Evolutionary conservation across 1,139 yeast genomes (phyloP).

Genomic region (Kodamaea suecica): DNA sequence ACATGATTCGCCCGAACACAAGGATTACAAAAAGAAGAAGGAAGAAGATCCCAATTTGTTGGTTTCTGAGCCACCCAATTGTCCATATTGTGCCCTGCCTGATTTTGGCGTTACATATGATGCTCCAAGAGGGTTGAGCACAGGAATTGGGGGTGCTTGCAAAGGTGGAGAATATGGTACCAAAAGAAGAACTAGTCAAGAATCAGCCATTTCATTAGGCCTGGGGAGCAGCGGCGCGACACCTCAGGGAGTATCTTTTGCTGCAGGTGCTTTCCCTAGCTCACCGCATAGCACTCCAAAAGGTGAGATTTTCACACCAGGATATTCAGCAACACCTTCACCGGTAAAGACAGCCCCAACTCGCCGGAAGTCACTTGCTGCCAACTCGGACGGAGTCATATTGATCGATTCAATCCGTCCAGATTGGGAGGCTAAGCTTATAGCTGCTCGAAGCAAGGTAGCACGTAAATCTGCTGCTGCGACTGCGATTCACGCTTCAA

Average conservation of each 20-base stretch:
- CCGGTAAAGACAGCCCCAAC: constrained; percentile 3
- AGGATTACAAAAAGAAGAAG: constrained; percentile 14
- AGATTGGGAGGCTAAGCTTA: constrained; percentile 80
- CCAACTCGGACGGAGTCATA: constrained; percentile 62
- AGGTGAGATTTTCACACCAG: constrained; percentile 4
- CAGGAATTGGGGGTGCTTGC: constrained; percentile 50
- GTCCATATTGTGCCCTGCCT: constrained; percentile 91
- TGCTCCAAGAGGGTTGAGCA: constrained; percentile 53
- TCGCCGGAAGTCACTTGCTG: constrained; percentile 50
- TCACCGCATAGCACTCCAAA: constrained; percentile 2
- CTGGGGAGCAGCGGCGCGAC: neutral
- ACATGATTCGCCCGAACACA: constrained; percentile 52
- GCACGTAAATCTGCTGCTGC: constrained; percentile 93
- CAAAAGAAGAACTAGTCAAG: neutral
- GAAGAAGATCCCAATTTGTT: constrained; percentile 54
- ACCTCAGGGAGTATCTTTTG: neutral
- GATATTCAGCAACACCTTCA: too few species aligned
- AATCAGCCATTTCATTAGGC: constrained; percentile 11
- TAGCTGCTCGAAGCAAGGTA: constrained; percentile 67
- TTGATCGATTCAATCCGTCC: constrained; percentile 84
- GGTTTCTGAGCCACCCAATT: constrained; percentile 82
- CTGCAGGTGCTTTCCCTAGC: too few species aligned
- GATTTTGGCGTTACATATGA: constrained; percentile 82
- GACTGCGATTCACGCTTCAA: constrained; percentile 85
- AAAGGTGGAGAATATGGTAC: constrained; percentile 12